Evolutionary conservation across 371 early-diverging fungal species (phyloP).

Genomic region (Lichtheimia ramosa): DNA sequence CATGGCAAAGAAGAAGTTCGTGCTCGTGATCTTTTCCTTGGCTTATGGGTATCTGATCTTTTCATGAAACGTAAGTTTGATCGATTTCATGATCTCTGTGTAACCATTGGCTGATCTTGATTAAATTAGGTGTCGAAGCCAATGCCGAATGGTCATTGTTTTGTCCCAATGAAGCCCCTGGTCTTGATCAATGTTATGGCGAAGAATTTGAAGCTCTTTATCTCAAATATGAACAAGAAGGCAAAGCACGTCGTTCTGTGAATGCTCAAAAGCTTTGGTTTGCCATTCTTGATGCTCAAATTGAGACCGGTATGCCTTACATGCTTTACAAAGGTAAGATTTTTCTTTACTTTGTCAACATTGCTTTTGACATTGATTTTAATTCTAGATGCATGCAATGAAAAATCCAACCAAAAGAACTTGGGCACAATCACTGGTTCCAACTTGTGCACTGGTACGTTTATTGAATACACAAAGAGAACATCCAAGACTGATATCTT

Average conservation of each 20-base stretch:
- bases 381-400: slow-evolving; percentile 80
- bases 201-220: slow-evolving; percentile 87
- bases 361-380: neutral
- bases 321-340: slow-evolving; percentile 87
- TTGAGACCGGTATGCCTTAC: slow-evolving; percentile 97
- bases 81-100: neutral
- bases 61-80: slow-evolving; percentile 85
- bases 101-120: neutral
- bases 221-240: slow-evolving; percentile 76
- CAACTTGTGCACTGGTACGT: slow-evolving; percentile 66
- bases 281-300: slow-evolving; percentile 92
- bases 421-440: slow-evolving; percentile 95
- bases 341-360: neutral
- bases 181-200: slow-evolving; percentile 88
- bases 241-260: slow-evolving; percentile 77
- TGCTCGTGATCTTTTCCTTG: slow-evolving; percentile 93
- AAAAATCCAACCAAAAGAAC: slow-evolving; percentile 97
- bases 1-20: slow-evolving; percentile 94
- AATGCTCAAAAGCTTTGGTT: slow-evolving; percentile 96
- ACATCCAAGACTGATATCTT: neutral
- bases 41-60: slow-evolving; percentile 95
- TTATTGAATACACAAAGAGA: neutral
- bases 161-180: slow-evolving; percentile 91
- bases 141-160: slow-evolving; percentile 94
- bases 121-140: slow-evolving; percentile 60